phyloP scores from a whole-genome alignment of 495 filamentous ascomycete species.

The Bacidia rubella region DNA sequence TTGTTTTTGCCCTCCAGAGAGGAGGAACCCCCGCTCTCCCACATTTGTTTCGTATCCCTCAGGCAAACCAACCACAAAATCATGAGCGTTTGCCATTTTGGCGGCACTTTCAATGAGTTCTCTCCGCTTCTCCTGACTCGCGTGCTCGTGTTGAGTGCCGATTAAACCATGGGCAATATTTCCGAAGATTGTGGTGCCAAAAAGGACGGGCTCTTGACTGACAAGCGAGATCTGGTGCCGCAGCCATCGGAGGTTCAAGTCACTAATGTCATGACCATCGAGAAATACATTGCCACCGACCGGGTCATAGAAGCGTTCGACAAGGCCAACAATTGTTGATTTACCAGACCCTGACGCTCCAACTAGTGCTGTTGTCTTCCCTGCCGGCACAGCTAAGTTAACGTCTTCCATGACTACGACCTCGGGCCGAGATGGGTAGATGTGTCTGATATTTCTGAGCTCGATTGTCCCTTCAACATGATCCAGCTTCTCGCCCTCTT shows the following conservation, averaged over 20 bases:
- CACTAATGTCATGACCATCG: constrained; percentile 71
- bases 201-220: constrained; percentile 72
- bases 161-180: constrained; percentile 84
- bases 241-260: constrained; percentile 79
- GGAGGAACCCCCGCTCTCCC: constrained; percentile 82
- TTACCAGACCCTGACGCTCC: constrained; percentile 84
- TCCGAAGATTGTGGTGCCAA: constrained; percentile 71
- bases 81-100: constrained; percentile 84
- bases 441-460: constrained; percentile 72
- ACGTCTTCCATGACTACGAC: constrained; percentile 78
- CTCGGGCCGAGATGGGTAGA: constrained; percentile 86
- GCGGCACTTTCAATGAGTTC: constrained; percentile 68
- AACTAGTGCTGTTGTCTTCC: constrained; percentile 77
- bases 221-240: constrained; percentile 85
- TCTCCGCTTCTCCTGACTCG: constrained; percentile 46
- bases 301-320: constrained; percentile 88
- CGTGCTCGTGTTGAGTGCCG: constrained; percentile 62
- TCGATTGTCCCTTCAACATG: constrained; percentile 65
- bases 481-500: constrained; percentile 56
- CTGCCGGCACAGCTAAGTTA: constrained; percentile 63
- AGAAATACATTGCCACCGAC: constrained; percentile 65
- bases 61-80: constrained; percentile 72
- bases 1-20: constrained; percentile 94
- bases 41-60: constrained; percentile 91
- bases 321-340: constrained; percentile 79